phyloP scores from a whole-genome alignment of 768 basidiomycete genomes.

The Calocybe gangraenosa region DNA sequence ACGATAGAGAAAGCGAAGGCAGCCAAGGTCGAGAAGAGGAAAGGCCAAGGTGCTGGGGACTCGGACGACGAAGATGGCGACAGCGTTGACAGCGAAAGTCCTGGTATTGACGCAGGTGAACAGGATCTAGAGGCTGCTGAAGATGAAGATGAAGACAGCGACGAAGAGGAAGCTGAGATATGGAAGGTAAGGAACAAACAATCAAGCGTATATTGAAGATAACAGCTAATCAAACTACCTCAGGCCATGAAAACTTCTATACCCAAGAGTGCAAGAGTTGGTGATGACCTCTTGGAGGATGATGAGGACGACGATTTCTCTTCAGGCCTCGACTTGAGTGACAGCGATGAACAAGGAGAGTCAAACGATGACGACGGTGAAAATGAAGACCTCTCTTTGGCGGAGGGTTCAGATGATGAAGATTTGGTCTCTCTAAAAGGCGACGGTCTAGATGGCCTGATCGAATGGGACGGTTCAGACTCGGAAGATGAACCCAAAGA shows the following conservation, averaged over 20 bases:
- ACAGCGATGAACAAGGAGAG: conserved; percentile 20
- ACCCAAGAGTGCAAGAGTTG: conserved; percentile 52
- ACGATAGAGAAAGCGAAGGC: conserved; percentile 46
- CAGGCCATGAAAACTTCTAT: conserved; percentile 91
- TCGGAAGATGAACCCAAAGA: conserved; percentile 33
- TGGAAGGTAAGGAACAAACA: conserved; percentile 68
- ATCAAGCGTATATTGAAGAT: background rate
- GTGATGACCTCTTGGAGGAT: conserved; percentile 37
- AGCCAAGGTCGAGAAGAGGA: conserved; percentile 32
- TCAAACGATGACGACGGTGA: conserved; percentile 31
- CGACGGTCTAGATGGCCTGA: conserved; percentile 51
- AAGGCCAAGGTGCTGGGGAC: conserved; percentile 33
- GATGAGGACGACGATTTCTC: conserved; percentile 24
- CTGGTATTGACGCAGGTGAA: conserved; percentile 38
- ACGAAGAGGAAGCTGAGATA: conserved; percentile 64
- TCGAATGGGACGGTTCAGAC: conserved; percentile 58
- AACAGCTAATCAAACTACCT: background rate
- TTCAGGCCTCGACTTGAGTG: conserved; percentile 28
- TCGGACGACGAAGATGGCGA: conserved; percentile 34
- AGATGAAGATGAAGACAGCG: conserved; percentile 40
- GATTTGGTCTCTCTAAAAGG: conserved; percentile 58
- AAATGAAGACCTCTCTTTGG: conserved; percentile 48
- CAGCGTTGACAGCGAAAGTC: conserved; percentile 33
- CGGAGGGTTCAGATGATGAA: conserved; percentile 68
- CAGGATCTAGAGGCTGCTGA: conserved; percentile 28